A percentile compares a stretch with the other conserved stretches of the same genome.
phyloP scores from a whole-genome alignment of 257 asterid genomes.

The Osmanthus fragrans region DNA sequence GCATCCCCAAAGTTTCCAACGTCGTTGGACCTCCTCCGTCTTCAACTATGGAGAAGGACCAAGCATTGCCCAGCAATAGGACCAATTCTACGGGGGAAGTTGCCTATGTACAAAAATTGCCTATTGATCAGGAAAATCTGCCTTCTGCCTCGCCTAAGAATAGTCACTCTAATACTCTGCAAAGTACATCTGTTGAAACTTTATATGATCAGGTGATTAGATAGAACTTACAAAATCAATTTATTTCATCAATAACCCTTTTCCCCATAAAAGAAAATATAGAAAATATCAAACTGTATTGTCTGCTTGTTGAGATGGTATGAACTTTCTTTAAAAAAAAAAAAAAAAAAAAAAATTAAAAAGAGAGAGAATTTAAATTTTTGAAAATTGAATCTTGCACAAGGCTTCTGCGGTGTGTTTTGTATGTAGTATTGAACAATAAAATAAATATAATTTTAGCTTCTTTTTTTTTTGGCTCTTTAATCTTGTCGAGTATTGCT shows the following conservation, averaged over 20 bases:
- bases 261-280: background rate
- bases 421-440: background rate
- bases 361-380: background rate
- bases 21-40: slow-evolving; percentile 23
- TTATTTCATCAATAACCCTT: background rate
- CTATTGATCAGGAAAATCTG: slow-evolving; percentile 19
- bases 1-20: slow-evolving; percentile 24
- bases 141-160: slow-evolving; percentile 16
- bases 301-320: background rate
- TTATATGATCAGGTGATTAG: slow-evolving; percentile 35
- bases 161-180: slow-evolving; percentile 23
- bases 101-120: slow-evolving; percentile 22
- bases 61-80: slow-evolving; percentile 19
- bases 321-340: background rate
- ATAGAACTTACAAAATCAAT: background rate
- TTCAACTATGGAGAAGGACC: slow-evolving; percentile 14
- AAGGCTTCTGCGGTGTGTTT: background rate
- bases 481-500: background rate
- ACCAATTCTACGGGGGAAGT: slow-evolving; percentile 15
- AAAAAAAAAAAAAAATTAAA: too few species aligned
- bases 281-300: background rate
- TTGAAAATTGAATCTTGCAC: background rate
- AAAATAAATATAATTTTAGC: background rate
- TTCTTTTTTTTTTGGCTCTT: background rate
- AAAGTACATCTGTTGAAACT: slow-evolving; percentile 32